Evolutionary conservation across 352 stramenopile species (phyloP).

Genomic region (Phytophthora europaea): DNA sequence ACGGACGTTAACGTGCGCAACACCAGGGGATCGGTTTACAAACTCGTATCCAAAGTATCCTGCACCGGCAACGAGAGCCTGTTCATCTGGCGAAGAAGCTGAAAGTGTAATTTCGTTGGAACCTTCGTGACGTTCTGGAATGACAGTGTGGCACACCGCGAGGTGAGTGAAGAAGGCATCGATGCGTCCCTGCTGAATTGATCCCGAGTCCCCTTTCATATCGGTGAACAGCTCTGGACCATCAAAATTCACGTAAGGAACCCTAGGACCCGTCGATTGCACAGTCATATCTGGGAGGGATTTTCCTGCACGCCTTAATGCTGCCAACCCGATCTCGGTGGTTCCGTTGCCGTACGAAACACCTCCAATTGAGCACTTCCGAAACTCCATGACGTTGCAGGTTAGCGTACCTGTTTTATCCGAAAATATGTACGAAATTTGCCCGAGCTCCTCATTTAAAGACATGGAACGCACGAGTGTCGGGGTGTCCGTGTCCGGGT

Average conservation of each 20-base stretch:
- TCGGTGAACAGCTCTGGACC: slow-evolving; percentile 72
- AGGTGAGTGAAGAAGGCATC: slow-evolving; percentile 89
- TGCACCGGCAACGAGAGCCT: slow-evolving; percentile 86
- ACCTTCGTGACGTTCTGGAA: slow-evolving; percentile 93
- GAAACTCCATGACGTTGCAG: slow-evolving; percentile 99
- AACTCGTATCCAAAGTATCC: slow-evolving; percentile 84
- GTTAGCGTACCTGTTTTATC: slow-evolving; percentile 99
- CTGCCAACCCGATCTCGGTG: slow-evolving; percentile 82
- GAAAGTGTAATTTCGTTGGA: slow-evolving; percentile 73
- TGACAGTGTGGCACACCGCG: slow-evolving; percentile 96
- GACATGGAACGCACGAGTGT: slow-evolving; percentile 94
- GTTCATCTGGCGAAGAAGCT: slow-evolving; percentile 87
- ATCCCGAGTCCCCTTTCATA: slow-evolving; percentile 65
- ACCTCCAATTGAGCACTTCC: slow-evolving; percentile 93
- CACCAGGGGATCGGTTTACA: slow-evolving; percentile 67
- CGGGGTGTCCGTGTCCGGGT: slow-evolving; percentile 88
- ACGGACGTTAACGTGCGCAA: slow-evolving; percentile 60
- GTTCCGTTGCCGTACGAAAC: slow-evolving; percentile 91
- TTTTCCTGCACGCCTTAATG: slow-evolving; percentile 69
- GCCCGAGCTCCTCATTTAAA: slow-evolving; percentile 95
- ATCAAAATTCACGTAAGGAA: slow-evolving; percentile 86
- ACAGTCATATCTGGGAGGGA: slow-evolving; percentile 48
- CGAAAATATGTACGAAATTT: slow-evolving; percentile 99
- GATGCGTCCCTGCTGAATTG: slow-evolving; percentile 60
- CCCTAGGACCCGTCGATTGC: slow-evolving; percentile 32